A percentile compares a stretch with the other conserved stretches of the same genome.
Conservation (phyloP, 306 rosid species). For the Carpinus viminea region DNA sequence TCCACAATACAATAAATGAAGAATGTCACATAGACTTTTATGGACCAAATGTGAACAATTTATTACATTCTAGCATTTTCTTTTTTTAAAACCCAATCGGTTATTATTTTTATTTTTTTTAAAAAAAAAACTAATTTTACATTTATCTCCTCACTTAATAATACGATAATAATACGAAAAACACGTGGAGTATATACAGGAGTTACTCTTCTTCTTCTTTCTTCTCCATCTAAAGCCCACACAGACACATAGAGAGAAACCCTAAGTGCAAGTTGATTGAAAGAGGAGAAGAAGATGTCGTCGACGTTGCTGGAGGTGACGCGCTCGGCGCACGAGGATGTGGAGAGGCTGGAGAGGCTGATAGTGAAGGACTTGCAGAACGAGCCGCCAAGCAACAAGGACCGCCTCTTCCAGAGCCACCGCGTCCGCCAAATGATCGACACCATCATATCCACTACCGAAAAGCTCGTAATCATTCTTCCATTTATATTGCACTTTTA, state of each 20-base stretch:
- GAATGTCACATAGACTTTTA: too few relatives aligned
- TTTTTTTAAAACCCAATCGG: too few relatives aligned
- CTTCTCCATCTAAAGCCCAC: not conserved
- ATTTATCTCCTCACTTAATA: too few relatives aligned
- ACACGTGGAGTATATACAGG: too few relatives aligned
- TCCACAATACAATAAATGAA: too few relatives aligned
- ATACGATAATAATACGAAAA: too few relatives aligned
- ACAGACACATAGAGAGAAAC: not conserved
- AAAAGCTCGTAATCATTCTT: slow-evolving; percentile 50
- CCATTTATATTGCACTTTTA: not conserved
- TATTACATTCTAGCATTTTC: too few relatives aligned
- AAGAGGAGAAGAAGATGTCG: slow-evolving; percentile 58
- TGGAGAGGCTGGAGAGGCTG: slow-evolving; percentile 83
- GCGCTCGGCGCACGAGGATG: slow-evolving; percentile 91
- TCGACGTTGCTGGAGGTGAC: slow-evolving; percentile 94
- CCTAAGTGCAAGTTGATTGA: slow-evolving; percentile 11
- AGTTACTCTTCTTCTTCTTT: not conserved
- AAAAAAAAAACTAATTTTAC: too few relatives aligned
- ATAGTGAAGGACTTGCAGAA: slow-evolving; percentile 89
- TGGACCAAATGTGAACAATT: too few relatives aligned
- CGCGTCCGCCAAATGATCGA: slow-evolving; percentile 83
- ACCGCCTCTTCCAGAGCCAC: slow-evolving; percentile 88
- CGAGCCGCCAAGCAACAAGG: slow-evolving; percentile 60
- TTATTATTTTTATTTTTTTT: too few relatives aligned
- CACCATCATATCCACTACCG: slow-evolving; percentile 63